Evolutionary conservation across 2,329 filamentous ascomycete species (phyloP).

Genomic region (Neofusicoccum ribis): DNA sequence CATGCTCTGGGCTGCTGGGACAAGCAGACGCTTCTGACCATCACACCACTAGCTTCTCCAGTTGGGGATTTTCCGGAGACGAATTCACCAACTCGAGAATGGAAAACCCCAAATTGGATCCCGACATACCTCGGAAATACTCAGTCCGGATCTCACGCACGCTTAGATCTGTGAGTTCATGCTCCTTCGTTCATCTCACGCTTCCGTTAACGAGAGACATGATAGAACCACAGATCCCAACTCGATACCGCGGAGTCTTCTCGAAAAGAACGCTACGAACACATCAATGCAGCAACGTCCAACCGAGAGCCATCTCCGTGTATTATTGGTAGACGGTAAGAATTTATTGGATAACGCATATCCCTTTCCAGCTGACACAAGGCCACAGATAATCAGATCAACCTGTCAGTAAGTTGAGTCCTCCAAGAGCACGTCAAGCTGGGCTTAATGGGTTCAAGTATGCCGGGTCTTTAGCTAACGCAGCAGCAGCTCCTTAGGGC

Average conservation of each 20-base stretch:
- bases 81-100: background rate
- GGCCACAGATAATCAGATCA: constrained; percentile 17
- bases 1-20: constrained; percentile 1
- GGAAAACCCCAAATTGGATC: background rate
- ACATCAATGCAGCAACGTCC: background rate
- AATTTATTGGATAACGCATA: no score
- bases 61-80: background rate
- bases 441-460: no score
- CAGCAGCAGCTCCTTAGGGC: constrained; percentile 31
- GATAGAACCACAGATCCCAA: background rate
- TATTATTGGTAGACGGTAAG: constrained; percentile 12
- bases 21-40: background rate
- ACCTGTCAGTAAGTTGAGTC: constrained; percentile 8
- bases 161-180: background rate
- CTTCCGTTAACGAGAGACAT: background rate
- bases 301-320: background rate
- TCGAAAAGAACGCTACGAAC: background rate
- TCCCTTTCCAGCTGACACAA: background rate
- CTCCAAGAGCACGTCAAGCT: background rate
- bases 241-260: background rate
- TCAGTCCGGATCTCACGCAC: background rate
- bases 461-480: background rate
- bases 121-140: background rate
- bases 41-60: background rate
- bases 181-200: background rate